Percentiles rank a stretch among this genome's conserved stretches.
phyloP scores from a whole-genome alignment of 2,329 filamentous ascomycete genomes.

The Hypoxylon sp. region DNA sequence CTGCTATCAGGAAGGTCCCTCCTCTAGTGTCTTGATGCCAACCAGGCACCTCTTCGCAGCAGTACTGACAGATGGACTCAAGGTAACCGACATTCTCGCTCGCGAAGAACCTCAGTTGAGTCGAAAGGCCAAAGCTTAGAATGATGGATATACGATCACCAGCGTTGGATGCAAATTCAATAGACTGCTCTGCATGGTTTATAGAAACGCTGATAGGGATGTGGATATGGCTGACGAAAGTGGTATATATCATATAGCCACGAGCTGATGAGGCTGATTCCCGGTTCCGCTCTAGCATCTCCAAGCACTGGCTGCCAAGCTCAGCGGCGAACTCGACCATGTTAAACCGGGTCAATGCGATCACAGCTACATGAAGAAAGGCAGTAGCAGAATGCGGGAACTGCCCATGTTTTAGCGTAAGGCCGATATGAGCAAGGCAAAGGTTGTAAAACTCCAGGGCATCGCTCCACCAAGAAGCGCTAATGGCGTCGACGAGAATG shows the following conservation, averaged over 20 bases:
- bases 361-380: conserved; percentile 73
- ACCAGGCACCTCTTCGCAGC: conserved; percentile 76
- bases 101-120: conserved; percentile 73
- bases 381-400: conserved; percentile 75
- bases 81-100: conserved; percentile 75
- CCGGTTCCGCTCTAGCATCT: conserved; percentile 69
- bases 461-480: conserved; percentile 78
- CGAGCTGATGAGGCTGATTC: conserved; percentile 73
- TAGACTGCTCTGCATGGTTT: conserved; percentile 68
- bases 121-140: conserved; percentile 73
- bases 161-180: conserved; percentile 71
- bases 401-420: conserved; percentile 69
- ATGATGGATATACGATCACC: conserved; percentile 78
- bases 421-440: conserved; percentile 70
- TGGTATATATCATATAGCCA: conserved; percentile 73
- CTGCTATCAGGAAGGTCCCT: conserved; percentile 71
- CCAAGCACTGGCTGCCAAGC: conserved; percentile 68
- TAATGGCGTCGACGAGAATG: conserved; percentile 74
- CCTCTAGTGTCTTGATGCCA: conserved; percentile 77
- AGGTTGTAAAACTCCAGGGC: conserved; percentile 76
- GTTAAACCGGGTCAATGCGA: conserved; percentile 74
- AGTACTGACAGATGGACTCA: conserved; percentile 74
- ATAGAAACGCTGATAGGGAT: conserved; percentile 67
- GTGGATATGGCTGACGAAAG: conserved; percentile 76
- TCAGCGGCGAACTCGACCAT: conserved; percentile 74